Conservation (phyloP, 495 filamentous ascomycete species). For the Penicillium pulvis region DNA sequence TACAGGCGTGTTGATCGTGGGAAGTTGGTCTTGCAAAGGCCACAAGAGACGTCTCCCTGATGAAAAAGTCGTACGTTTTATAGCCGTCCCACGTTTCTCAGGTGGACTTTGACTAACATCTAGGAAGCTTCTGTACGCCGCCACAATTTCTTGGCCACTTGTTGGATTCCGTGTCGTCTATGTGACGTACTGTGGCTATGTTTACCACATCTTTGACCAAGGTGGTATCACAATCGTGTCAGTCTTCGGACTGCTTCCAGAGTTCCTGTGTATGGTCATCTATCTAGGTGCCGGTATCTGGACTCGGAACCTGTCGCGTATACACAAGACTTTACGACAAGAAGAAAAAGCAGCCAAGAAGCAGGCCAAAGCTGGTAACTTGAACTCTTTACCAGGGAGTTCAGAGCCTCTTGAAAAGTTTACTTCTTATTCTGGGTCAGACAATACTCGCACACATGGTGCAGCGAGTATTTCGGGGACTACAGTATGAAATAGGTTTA, state of each 20-base stretch:
- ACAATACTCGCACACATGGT: neutral
- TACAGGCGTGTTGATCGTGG: neutral
- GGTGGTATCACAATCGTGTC: neutral
- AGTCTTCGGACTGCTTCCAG: neutral
- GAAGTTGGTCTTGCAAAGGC: neutral
- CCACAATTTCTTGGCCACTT: neutral
- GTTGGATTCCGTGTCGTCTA: conserved; percentile 4
- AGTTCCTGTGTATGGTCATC: neutral
- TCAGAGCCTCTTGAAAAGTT: neutral
- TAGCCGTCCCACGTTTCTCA: neutral
- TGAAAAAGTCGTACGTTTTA: conserved; percentile 2
- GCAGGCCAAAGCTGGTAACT: neutral
- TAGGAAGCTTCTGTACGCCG: conserved; percentile 1
- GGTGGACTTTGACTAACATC: neutral
- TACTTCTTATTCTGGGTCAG: neutral
- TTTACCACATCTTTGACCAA: conserved; percentile 2
- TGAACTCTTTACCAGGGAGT: neutral
- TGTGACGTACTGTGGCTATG: neutral
- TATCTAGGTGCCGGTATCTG: conserved; percentile 1
- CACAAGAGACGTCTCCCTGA: neutral
- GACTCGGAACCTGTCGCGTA: neutral
- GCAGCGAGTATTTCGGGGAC: neutral
- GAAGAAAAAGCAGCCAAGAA: conserved; percentile 3
- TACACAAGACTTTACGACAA: neutral
- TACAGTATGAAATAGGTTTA: neutral